Evolutionary conservation across 805 yeast species (phyloP).

Genomic region (Ogataea trehaloabstinens): DNA sequence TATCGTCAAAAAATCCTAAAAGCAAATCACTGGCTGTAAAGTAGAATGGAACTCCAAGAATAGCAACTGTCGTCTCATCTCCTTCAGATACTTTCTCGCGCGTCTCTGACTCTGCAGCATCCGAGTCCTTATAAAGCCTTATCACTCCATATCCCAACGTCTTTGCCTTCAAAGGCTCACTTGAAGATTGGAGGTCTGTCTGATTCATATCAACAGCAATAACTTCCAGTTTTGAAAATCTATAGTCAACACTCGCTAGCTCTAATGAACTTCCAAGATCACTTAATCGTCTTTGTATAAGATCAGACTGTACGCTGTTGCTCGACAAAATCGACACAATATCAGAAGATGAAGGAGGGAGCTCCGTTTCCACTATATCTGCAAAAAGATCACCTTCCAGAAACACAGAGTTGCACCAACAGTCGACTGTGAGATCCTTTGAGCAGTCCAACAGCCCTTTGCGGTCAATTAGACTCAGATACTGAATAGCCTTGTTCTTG

Average conservation of each 20-base stretch:
- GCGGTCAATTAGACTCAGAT: slow-evolving; percentile 14
- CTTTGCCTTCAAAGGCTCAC: slow-evolving; percentile 55
- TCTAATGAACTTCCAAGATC: slow-evolving; percentile 4
- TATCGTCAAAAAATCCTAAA: slow-evolving; percentile 70
- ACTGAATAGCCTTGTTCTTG: slow-evolving; percentile 16
- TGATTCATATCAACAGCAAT: slow-evolving; percentile 29
- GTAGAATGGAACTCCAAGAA: slow-evolving; percentile 84
- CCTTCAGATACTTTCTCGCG: slow-evolving; percentile 30
- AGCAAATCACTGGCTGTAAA: slow-evolving; percentile 81
- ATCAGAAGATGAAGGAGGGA: slow-evolving; percentile 8
- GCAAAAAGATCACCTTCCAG: slow-evolving; percentile 20
- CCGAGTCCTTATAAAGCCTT: slow-evolving; percentile 58
- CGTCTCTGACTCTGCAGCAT: slow-evolving; percentile 23
- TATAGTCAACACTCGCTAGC: slow-evolving; percentile 26
- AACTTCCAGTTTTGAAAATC: slow-evolving; percentile 35
- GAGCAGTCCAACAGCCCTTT: slow-evolving; percentile 18
- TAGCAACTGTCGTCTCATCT: slow-evolving; percentile 69
- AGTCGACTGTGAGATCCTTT: slow-evolving; percentile 20
- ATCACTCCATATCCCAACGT: slow-evolving; percentile 74
- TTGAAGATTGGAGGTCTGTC: slow-evolving; percentile 9
- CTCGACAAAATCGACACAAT: slow-evolving; percentile 6
- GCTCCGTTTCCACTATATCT: slow-evolving; percentile 6
- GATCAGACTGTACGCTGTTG: slow-evolving; percentile 8
- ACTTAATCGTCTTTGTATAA: slow-evolving; percentile 13
- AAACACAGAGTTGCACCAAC: slow-evolving; percentile 24